Conservation (phyloP, 208 protist species). For the Ichthyophonus hoferi region DNA sequence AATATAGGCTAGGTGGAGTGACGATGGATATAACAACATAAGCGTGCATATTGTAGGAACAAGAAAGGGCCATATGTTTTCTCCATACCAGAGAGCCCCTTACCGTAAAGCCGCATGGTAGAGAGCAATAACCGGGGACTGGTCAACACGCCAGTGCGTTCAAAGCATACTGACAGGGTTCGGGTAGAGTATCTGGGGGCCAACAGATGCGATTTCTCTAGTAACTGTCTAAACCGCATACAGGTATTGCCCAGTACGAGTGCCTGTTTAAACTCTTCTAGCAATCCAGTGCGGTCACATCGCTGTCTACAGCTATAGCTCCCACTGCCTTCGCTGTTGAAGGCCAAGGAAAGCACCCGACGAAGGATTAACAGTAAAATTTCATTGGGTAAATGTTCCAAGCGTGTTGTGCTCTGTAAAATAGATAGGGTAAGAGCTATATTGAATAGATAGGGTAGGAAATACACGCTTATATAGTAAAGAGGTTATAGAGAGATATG, state of each 20-base stretch:
- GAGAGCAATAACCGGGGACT: neutral
- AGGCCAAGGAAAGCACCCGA: neutral
- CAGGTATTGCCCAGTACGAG: neutral
- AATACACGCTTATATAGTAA: too few species aligned
- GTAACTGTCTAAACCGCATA: neutral
- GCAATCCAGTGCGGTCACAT: neutral
- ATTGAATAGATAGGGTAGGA: too few species aligned
- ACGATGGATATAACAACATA: too few species aligned
- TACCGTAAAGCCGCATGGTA: neutral
- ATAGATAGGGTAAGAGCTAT: too few species aligned
- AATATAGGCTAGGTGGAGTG: too few species aligned
- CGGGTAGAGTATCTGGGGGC: neutral
- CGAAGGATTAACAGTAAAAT: neutral
- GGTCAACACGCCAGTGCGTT: neutral
- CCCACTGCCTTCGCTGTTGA: neutral
- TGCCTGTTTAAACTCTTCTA: neutral
- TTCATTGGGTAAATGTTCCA: neutral
- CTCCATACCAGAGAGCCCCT: too few species aligned
- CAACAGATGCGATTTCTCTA: neutral
- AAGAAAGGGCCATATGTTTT: too few species aligned
- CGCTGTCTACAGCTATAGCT: neutral
- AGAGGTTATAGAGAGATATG: too few species aligned
- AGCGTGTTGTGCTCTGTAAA: too few species aligned
- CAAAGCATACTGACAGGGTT: neutral
- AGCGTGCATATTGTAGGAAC: too few species aligned